Evolutionary conservation across 106 monocot species (phyloP).

Genomic region (Cymbidium sinense): DNA sequence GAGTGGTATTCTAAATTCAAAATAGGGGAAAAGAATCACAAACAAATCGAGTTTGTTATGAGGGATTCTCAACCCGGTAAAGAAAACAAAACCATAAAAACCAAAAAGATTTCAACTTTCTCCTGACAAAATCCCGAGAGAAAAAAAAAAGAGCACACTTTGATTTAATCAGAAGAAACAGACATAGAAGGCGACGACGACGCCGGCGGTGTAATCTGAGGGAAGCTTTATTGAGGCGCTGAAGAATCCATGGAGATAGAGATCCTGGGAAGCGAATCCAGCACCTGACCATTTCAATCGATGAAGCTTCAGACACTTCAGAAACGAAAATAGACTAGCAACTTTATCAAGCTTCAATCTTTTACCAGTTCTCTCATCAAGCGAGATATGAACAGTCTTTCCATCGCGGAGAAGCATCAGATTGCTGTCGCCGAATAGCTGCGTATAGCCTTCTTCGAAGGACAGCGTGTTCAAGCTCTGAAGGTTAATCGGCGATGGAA

Average conservation of each 20-base stretch:
- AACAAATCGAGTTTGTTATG: neutral
- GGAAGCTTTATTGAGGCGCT: slow-evolving; percentile 91
- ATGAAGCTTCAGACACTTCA: neutral
- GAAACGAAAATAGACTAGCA: neutral
- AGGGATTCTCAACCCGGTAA: too few species aligned
- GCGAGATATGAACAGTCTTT: slow-evolving; percentile 41
- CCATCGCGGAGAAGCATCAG: slow-evolving; percentile 38
- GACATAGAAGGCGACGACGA: slow-evolving; percentile 93
- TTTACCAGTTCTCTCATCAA: slow-evolving; percentile 44
- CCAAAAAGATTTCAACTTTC: neutral
- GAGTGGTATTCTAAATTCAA: neutral
- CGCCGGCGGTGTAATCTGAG: slow-evolving; percentile 75
- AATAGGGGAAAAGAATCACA: neutral
- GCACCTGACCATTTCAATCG: slow-evolving; percentile 39
- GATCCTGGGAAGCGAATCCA: slow-evolving; percentile 81
- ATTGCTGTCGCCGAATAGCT: slow-evolving; percentile 55
- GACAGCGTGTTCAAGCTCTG: slow-evolving; percentile 15
- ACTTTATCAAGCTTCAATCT: neutral
- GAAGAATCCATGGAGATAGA: slow-evolving; percentile 74
- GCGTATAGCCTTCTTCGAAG: slow-evolving; percentile 58
- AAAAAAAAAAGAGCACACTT: neutral
- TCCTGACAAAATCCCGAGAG: neutral
- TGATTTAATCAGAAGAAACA: slow-evolving; percentile 7
- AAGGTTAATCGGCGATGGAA: slow-evolving; percentile 4
- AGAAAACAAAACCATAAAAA: too few species aligned